Evolutionary conservation across 2,329 filamentous ascomycete genomes (phyloP), one percentile per base, ranked within the genome.

Genomic region (Myriangium duriaei): DNA sequence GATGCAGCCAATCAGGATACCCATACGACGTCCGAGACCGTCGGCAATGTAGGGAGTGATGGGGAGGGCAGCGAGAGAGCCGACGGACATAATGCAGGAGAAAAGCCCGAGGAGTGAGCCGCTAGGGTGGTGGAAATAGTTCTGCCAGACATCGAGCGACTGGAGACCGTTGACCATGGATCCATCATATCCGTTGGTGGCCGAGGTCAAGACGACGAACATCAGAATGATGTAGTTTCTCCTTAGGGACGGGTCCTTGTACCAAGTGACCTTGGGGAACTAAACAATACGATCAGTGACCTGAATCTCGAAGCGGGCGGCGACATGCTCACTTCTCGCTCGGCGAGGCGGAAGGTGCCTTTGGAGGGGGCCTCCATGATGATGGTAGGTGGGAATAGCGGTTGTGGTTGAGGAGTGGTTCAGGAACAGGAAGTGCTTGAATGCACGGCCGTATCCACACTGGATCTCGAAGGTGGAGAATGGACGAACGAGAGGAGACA

Each of bases 91-190:
- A 45, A 68, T 67, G 34, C 58, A 60, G 34, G 62, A 60, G 17
- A 68, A 52, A 16, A 68, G 55, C 43, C 65, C 64, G 30, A 64
- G 56, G 21, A 56, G 52, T 2, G 61, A 48, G 4, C 57, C 49
- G 9, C 34, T 42, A 1, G 51, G 50, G 30, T 50, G 29, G 39
- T 55, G 30, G 48, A 61, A 61, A 35, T 50, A 62, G 3, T 52
- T 42, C 41, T 61, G 47, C 68, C 68, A 71, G 30, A 59, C 51
- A 1, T 46, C 39, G 39, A 71, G 58, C 4, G 63, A 57, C 43
- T 71, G 66, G 1, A 71, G 46, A 4, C 60, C 62, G 43, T 70
- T 69, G 57, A 69, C 65, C 58, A 71, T 65, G 12, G 59, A 62
- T 3, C 64, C 64, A 47, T 69, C 65, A 36, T 68, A 69, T 1